Conservation (phyloP, 371 early-diverging fungal species). For the Choanephora cucurbitarum region DNA sequence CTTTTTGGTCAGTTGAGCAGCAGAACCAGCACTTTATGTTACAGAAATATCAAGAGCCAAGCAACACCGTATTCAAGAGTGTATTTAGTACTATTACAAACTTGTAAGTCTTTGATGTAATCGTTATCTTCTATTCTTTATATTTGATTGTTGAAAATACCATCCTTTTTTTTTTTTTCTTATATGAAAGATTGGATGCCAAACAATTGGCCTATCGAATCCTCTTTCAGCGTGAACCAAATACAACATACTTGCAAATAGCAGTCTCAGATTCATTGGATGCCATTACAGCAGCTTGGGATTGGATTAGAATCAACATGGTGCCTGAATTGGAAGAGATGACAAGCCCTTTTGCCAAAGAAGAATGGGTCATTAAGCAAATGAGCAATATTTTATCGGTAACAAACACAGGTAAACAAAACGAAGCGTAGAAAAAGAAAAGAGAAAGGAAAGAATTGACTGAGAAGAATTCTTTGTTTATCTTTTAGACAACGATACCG, state of each 20-base stretch:
- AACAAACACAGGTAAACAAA: constrained; percentile 62
- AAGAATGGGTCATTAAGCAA: constrained; percentile 84
- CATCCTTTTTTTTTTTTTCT: background rate
- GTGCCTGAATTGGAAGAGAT: constrained; percentile 65
- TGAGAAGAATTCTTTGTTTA: background rate
- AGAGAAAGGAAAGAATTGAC: background rate
- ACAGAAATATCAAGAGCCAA: constrained; percentile 67
- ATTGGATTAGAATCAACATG: constrained; percentile 77
- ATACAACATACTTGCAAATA: constrained; percentile 58
- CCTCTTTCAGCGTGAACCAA: constrained; percentile 60
- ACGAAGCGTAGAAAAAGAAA: background rate
- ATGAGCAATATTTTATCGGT: constrained; percentile 74
- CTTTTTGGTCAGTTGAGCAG: constrained; percentile 65
- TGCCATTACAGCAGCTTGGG: constrained; percentile 85
- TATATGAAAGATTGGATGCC: constrained; percentile 66
- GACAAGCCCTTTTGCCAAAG: constrained; percentile 74
- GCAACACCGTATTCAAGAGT: constrained; percentile 51
- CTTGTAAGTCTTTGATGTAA: constrained; percentile 52
- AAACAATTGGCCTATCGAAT: constrained; percentile 92
- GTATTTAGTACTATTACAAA: constrained; percentile 78
- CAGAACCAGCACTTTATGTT: constrained; percentile 67
- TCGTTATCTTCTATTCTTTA: background rate
- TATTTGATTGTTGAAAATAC: too few relatives aligned
- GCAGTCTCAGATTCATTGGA: constrained; percentile 78
- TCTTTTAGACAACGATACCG: constrained; percentile 60